Conservation (phyloP, 352 stramenopile species). For the Blastocystis hominis region DNA sequence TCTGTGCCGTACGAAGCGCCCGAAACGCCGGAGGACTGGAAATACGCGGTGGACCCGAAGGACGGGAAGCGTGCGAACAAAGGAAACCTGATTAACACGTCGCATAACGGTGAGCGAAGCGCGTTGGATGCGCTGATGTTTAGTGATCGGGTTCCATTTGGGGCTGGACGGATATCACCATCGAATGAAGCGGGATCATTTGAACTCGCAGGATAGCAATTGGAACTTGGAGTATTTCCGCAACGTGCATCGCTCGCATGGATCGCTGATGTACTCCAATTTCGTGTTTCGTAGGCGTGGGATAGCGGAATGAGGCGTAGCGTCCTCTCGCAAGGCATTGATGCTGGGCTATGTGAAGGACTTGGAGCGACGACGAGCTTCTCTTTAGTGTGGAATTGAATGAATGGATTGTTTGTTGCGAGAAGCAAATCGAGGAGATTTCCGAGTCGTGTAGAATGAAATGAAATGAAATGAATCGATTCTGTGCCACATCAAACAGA, state of each 20-base stretch:
- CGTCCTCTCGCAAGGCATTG: neutral
- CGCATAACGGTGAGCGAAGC: neutral
- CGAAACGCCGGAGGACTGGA: neutral
- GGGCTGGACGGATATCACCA: neutral
- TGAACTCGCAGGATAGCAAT: neutral
- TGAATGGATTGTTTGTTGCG: neutral
- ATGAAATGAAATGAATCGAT: neutral
- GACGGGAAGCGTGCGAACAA: neutral
- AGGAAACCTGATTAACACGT: neutral
- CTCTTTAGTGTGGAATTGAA: neutral
- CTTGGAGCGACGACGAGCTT: neutral
- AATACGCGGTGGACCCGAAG: neutral
- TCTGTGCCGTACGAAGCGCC: neutral
- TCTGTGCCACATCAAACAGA: neutral
- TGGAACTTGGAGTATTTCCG: conserved; percentile 18
- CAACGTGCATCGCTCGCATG: neutral
- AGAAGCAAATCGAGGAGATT: too few relatives aligned
- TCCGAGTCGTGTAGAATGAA: too few relatives aligned
- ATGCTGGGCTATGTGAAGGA: neutral
- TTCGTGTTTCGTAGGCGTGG: neutral
- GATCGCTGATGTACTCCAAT: conserved; percentile 1
- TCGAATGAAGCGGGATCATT: neutral
- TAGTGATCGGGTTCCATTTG: conserved; percentile 31
- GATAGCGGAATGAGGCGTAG: neutral
- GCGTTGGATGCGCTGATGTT: too few relatives aligned